These are phyloP conservation scores for Sonneratia alba DNA, from an alignment of 345 rosid genomes.

Conservation along the genomic window DNA sequence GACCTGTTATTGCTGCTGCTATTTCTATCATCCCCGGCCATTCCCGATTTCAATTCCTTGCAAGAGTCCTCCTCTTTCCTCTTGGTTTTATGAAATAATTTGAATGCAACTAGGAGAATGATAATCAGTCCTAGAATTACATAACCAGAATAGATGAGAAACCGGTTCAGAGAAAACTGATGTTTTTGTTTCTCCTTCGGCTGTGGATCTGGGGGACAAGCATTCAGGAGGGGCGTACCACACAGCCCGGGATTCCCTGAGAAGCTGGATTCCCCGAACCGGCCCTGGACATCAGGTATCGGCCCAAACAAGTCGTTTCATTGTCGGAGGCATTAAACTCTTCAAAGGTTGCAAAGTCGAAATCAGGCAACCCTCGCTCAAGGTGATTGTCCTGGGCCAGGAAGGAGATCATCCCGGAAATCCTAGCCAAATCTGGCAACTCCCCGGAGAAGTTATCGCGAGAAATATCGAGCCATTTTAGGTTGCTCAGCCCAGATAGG, in stretches of 20 bases:
- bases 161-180: slow-evolving; percentile 7
- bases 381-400: slow-evolving; percentile 38
- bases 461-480: slow-evolving; percentile 41
- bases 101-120: slow-evolving; percentile 17
- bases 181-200: slow-evolving; percentile 8
- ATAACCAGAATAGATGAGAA: slow-evolving; percentile 38
- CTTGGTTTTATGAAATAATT: slow-evolving; percentile 18
- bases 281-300: slow-evolving; percentile 32
- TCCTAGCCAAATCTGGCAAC: slow-evolving; percentile 29
- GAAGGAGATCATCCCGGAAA: slow-evolving; percentile 32
- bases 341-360: slow-evolving; percentile 35
- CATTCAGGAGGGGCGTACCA: slow-evolving; percentile 25
- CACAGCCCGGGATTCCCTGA: slow-evolving; percentile 39
- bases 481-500: slow-evolving; percentile 25
- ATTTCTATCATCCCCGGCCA: background rate
- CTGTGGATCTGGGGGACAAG: slow-evolving; percentile 28
- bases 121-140: slow-evolving; percentile 18
- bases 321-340: slow-evolving; percentile 53
- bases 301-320: slow-evolving; percentile 45
- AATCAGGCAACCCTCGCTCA: slow-evolving; percentile 28
- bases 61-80: background rate
- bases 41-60: slow-evolving; percentile 3
- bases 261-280: slow-evolving; percentile 30
- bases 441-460: slow-evolving; percentile 33
- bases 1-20: slow-evolving; percentile 12